Conservation (phyloP, 768 basidiomycete genomes). For the Boletus speciosus region DNA sequence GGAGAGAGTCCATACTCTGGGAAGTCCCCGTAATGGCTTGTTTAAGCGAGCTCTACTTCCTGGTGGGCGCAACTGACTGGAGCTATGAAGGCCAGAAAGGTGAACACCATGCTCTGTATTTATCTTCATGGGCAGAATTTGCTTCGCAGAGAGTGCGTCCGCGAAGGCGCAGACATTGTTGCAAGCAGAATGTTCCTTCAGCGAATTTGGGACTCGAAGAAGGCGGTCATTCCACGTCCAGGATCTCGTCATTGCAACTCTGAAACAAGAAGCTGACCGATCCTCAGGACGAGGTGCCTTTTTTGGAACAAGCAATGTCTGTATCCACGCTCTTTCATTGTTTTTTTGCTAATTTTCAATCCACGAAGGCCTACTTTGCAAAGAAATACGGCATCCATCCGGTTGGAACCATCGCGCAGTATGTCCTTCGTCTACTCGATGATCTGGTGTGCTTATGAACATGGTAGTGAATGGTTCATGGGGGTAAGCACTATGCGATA, state of each 20-base stretch:
- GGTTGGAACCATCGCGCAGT: slow-evolving; percentile 87
- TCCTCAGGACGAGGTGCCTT: slow-evolving; percentile 44
- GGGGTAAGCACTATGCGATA: slow-evolving; percentile 45
- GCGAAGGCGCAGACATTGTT: slow-evolving; percentile 66
- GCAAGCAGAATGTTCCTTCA: slow-evolving; percentile 63
- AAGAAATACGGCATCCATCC: slow-evolving; percentile 61
- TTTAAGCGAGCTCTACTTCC: slow-evolving; percentile 88
- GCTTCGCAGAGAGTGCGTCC: slow-evolving; percentile 60
- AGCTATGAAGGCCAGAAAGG: slow-evolving; percentile 77
- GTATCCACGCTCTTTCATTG: slow-evolving; percentile 14
- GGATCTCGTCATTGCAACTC: slow-evolving; percentile 66
- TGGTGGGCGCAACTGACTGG: slow-evolving; percentile 75
- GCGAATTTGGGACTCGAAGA: slow-evolving; percentile 86
- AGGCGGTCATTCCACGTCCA: slow-evolving; percentile 73
- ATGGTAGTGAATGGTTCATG: slow-evolving; percentile 84
- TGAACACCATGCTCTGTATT: slow-evolving; percentile 25
- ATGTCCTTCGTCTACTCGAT: slow-evolving; percentile 29
- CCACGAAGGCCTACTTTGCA: slow-evolving; percentile 75
- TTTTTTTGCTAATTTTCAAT: neutral
- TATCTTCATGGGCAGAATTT: neutral
- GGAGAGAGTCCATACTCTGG: slow-evolving; percentile 88
- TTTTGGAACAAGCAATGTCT: slow-evolving; percentile 84
- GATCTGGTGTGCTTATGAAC: slow-evolving; percentile 2
- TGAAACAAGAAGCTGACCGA: slow-evolving; percentile 63
- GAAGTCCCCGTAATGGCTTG: slow-evolving; percentile 95